Conservation (phyloP, 2,329 filamentous ascomycete genomes). For the Pyrenochaeta sp. region DNA sequence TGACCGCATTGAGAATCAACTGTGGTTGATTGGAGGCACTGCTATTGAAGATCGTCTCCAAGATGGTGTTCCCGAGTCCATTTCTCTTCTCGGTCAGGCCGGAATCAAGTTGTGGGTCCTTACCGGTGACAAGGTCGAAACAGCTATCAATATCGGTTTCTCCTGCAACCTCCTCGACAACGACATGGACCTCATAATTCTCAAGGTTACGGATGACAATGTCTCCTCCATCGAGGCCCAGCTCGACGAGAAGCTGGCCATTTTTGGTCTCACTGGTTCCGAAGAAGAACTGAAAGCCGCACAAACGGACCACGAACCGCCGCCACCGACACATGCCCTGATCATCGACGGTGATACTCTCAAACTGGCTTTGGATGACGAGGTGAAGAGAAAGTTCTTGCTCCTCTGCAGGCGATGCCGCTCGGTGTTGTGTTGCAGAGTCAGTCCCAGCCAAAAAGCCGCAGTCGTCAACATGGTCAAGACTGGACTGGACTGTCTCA, state of each 20-base stretch:
- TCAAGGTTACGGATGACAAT: constrained; percentile 82
- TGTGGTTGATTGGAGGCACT: constrained; percentile 88
- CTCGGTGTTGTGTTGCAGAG: constrained; percentile 94
- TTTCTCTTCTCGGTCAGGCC: constrained; percentile 85
- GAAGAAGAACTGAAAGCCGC: constrained; percentile 84
- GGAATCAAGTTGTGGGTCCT: constrained; percentile 99
- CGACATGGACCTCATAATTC: constrained; percentile 93
- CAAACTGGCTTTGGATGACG: constrained; percentile 83
- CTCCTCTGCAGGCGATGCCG: constrained; percentile 96
- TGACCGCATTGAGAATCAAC: constrained; percentile 87
- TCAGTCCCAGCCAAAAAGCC: constrained; percentile 95
- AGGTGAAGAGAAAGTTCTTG: constrained; percentile 88
- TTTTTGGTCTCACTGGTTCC: constrained; percentile 81
- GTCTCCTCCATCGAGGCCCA: constrained; percentile 70
- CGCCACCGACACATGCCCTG: constrained; percentile 85
- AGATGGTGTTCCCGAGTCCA: constrained; percentile 95
- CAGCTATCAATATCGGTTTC: constrained; percentile 99
- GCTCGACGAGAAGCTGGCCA: constrained; percentile 74
- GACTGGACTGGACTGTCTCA: constrained; percentile 93
- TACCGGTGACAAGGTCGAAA: constrained; percentile 98
- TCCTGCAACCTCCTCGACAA: constrained; percentile 98
- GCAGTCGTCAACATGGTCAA: constrained; percentile 98
- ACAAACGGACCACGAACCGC: constrained; percentile 83
- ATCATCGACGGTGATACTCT: constrained; percentile 95
- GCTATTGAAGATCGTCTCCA: constrained; percentile 97